These are phyloP conservation scores for Aspergillus sp. DNA, from an alignment of 2,329 filamentous ascomycete species.

Conservation along the genomic window DNA sequence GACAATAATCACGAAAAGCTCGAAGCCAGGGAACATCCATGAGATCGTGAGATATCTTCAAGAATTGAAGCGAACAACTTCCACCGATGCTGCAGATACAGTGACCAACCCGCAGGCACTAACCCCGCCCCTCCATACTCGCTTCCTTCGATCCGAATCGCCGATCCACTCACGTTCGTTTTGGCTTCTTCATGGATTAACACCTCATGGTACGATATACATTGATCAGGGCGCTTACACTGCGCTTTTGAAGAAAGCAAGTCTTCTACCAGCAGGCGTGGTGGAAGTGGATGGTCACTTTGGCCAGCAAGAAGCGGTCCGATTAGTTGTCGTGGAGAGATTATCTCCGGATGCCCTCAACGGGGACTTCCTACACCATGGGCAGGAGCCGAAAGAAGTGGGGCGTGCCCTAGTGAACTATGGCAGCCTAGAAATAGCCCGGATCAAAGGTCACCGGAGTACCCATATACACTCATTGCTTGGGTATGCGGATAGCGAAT, in stretches of 20 bases:
- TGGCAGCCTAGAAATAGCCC: conserved; percentile 77
- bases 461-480: conserved; percentile 77
- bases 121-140: conserved; percentile 77
- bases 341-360: conserved; percentile 46
- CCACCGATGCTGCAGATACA: conserved; percentile 25
- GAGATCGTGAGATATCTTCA: conserved; percentile 85
- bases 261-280: conserved; percentile 87
- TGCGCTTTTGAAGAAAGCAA: conserved; percentile 81
- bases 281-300: conserved; percentile 88
- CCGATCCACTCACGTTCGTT: conserved; percentile 94
- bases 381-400: conserved; percentile 67
- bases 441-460: conserved; percentile 84
- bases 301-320: conserved; percentile 88
- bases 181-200: conserved; percentile 92
- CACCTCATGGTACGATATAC: conserved; percentile 86
- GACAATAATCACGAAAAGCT: conserved; percentile 91
- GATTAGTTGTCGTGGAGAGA: conserved; percentile 77
- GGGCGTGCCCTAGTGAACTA: conserved; percentile 93
- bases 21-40: conserved; percentile 88
- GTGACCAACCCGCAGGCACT: conserved; percentile 48
- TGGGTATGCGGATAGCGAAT: conserved; percentile 93
- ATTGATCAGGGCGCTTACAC: conserved; percentile 88
- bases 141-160: conserved; percentile 82
- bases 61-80: conserved; percentile 53
- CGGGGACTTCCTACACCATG: conserved; percentile 44